These are phyloP conservation scores for Heteromeles arbutifolia DNA, from an alignment of 306 rosid species.

Conservation along the genomic window DNA sequence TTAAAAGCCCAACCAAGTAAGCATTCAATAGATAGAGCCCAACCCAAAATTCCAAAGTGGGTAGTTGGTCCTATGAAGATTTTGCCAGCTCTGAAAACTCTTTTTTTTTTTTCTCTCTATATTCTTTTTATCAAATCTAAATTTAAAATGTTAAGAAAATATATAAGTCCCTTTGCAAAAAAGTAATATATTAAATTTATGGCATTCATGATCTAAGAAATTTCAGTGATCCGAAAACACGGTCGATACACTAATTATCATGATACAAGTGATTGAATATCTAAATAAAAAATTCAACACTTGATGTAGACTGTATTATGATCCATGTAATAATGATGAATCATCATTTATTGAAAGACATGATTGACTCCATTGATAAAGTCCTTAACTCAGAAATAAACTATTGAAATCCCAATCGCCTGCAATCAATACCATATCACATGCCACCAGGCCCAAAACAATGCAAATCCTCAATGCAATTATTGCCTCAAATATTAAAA, in stretches of 20 bases:
- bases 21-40: neutral
- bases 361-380: neutral
- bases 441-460: neutral
- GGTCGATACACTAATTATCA: too few species aligned
- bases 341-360: neutral
- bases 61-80: neutral
- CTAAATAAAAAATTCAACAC: too few species aligned
- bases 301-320: too few species aligned
- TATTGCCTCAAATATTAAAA: neutral
- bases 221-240: too few species aligned
- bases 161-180: too few species aligned
- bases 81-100: too few species aligned
- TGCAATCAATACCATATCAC: slow-evolving; percentile 2
- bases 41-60: neutral
- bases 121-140: too few species aligned
- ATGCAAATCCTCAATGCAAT: neutral
- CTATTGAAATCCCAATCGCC: neutral
- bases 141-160: too few species aligned
- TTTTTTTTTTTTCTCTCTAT: too few species aligned
- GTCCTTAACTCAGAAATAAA: neutral
- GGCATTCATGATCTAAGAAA: too few species aligned
- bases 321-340: neutral
- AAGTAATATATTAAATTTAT: too few species aligned
- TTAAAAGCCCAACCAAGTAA: neutral
- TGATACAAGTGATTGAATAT: too few species aligned